Conservation (phyloP, 441 rosid genomes). For the Gossypium gossypioides region DNA sequence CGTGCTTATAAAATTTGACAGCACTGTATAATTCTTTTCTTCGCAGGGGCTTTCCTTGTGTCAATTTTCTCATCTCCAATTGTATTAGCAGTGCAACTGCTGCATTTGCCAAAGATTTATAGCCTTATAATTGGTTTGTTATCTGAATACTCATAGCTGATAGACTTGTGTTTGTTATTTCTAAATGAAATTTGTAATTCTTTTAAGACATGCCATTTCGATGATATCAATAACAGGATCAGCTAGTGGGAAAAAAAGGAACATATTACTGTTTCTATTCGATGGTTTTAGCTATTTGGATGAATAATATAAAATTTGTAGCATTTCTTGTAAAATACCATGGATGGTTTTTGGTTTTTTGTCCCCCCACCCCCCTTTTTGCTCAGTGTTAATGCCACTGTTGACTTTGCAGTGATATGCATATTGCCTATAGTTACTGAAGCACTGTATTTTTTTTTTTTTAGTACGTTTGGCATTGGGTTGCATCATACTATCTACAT, state of each 20-base stretch:
- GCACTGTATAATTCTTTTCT: neutral
- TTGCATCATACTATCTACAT: slow-evolving; percentile 47
- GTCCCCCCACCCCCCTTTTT: neutral
- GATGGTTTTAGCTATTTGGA: neutral
- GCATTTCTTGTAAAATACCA: neutral
- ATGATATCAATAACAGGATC: neutral
- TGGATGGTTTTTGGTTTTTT: neutral
- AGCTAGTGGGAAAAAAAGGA: neutral
- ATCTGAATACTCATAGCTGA: neutral
- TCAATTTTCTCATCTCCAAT: slow-evolving; percentile 60
- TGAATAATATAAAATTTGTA: neutral
- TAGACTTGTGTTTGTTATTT: neutral
- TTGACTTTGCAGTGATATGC: neutral
- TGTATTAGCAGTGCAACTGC: slow-evolving; percentile 33
- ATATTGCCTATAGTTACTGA: neutral
- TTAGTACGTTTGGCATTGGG: slow-evolving; percentile 79
- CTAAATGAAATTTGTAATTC: neutral
- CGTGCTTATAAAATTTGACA: neutral
- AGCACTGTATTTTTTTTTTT: slow-evolving; percentile 15
- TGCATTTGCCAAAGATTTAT: slow-evolving; percentile 61
- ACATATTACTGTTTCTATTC: neutral
- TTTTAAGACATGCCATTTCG: neutral
- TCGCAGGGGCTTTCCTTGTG: slow-evolving; percentile 69
- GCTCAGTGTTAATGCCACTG: neutral
- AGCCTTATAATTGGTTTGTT: slow-evolving; percentile 59